phyloP scores from a whole-genome alignment of 257 asterid species.

The Rauvolfia tetraphylla region DNA sequence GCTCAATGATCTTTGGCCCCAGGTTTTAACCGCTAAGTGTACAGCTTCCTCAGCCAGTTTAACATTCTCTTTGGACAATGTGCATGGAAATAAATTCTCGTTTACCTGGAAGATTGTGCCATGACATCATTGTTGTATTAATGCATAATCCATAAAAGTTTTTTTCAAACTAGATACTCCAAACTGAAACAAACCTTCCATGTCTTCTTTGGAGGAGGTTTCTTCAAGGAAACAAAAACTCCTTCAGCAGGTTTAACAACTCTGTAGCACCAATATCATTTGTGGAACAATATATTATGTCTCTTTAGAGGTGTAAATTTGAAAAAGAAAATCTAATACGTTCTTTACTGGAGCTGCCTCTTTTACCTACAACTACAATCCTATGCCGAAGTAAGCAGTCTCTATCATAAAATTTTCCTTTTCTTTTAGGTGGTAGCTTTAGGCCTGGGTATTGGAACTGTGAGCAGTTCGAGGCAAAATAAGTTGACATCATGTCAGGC shows the following conservation, averaged over 20 bases:
- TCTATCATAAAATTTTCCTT: not conserved
- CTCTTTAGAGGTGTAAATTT: slow-evolving; percentile 7
- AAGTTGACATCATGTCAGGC: not conserved
- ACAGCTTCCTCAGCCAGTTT: slow-evolving; percentile 88
- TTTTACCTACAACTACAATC: not conserved
- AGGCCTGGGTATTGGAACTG: not conserved
- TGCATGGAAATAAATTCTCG: slow-evolving; percentile 82
- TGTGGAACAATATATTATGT: slow-evolving; percentile 14
- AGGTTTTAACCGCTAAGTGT: slow-evolving; percentile 69
- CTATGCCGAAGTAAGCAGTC: not conserved
- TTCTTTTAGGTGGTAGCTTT: not conserved
- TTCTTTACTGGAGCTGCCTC: slow-evolving; percentile 3
- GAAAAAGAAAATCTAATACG: slow-evolving; percentile 3
- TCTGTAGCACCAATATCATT: slow-evolving; percentile 46
- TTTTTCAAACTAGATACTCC: slow-evolving; percentile 4
- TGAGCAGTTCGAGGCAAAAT: slow-evolving; percentile 4
- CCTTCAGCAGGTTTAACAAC: slow-evolving; percentile 92
- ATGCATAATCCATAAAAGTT: slow-evolving; percentile 16
- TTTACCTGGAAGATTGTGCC: slow-evolving; percentile 56
- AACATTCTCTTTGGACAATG: slow-evolving; percentile 66
- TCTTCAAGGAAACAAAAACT: slow-evolving; percentile 83
- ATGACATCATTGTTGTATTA: slow-evolving; percentile 16
- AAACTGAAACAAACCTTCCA: slow-evolving; percentile 70
- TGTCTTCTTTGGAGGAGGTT: slow-evolving; percentile 70
- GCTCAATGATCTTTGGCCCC: slow-evolving; percentile 87